phyloP scores from a whole-genome alignment of 805 yeast genomes.

The Clavispora vitiphila region DNA sequence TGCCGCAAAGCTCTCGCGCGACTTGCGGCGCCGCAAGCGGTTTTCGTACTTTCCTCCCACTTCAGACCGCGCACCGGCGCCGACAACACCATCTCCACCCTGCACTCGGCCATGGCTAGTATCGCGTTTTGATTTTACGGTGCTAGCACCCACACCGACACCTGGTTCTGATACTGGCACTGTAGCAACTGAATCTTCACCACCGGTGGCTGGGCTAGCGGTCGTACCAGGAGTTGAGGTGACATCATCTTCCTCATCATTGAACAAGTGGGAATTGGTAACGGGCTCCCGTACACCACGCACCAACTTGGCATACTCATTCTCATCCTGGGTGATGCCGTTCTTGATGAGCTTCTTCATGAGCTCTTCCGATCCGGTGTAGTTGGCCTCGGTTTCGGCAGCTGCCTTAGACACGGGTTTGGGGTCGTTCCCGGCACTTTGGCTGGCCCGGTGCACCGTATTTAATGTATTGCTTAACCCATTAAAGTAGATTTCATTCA shows the following conservation, averaged over 20 bases:
- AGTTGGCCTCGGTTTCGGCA: not conserved
- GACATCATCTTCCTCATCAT: constrained; percentile 37
- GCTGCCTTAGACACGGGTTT: not conserved
- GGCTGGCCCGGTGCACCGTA: constrained; percentile 18
- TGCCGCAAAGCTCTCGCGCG: constrained; percentile 1
- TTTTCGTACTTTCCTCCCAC: constrained; percentile 16
- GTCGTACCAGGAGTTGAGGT: too few species aligned
- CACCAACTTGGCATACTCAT: constrained; percentile 26
- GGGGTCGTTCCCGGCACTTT: not conserved
- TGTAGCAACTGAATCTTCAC: too few species aligned
- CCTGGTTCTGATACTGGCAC: too few species aligned
- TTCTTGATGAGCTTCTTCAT: constrained; percentile 33
- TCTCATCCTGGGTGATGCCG: constrained; percentile 27
- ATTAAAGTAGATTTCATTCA: constrained; percentile 31
- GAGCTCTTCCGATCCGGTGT: constrained; percentile 16
- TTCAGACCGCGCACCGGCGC: not conserved
- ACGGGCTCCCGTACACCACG: constrained; percentile 30
- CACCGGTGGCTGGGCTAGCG: too few species aligned
- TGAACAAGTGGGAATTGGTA: constrained; percentile 32
- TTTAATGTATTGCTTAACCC: constrained; percentile 24
- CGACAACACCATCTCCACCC: too few species aligned
- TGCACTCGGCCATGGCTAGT: not conserved
- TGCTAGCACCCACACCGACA: too few species aligned
- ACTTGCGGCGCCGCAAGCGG: constrained; percentile 14
- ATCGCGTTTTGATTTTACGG: not conserved